These are phyloP conservation scores for Pichia sp. DNA, from an alignment of 1,139 yeast species.

Conservation along the genomic window DNA sequence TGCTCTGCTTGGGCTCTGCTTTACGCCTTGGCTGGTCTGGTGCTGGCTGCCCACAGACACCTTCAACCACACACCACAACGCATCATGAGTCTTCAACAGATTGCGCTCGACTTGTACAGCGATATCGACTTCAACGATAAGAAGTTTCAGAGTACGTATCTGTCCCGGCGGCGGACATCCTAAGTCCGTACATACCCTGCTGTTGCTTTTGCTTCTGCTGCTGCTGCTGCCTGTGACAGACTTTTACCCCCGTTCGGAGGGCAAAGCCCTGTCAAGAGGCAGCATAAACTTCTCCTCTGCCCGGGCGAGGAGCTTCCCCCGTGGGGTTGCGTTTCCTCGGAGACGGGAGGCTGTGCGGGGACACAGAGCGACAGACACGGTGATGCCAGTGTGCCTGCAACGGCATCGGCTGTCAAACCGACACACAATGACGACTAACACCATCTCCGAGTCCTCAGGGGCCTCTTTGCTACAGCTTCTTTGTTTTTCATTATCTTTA, in stretches of 20 bases:
- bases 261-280: too few relatives aligned
- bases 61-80: background rate
- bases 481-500: constrained; percentile 67
- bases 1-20: background rate
- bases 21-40: background rate
- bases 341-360: too few relatives aligned
- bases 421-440: background rate
- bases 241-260: too few relatives aligned
- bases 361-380: too few relatives aligned
- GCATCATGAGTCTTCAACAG: constrained; percentile 15
- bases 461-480: constrained; percentile 27
- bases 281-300: too few relatives aligned
- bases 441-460: background rate
- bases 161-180: background rate
- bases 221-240: too few relatives aligned
- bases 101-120: constrained; percentile 22
- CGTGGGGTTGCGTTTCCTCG: too few relatives aligned
- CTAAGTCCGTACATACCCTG: background rate
- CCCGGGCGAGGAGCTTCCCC: too few relatives aligned
- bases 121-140: constrained; percentile 30
- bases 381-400: too few relatives aligned
- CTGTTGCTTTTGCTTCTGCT: background rate
- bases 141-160: constrained; percentile 28
- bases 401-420: too few relatives aligned
- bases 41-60: background rate